These are phyloP conservation scores for Medakamo hakoo DNA, from an alignment of 139 green algal genomes.

Conservation along the genomic window DNA sequence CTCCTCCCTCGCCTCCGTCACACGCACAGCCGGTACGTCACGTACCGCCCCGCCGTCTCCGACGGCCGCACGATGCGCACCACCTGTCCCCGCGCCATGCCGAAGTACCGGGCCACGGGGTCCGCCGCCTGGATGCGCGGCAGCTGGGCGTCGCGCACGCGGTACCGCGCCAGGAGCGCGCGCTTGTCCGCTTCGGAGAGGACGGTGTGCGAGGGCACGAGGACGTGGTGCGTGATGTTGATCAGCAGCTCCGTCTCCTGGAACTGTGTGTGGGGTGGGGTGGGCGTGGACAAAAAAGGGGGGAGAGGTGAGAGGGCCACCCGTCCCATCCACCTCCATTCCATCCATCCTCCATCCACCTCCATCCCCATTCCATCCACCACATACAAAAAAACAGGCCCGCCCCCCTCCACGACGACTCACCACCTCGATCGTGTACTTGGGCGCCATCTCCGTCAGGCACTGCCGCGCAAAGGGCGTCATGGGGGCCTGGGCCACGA, in stretches of 20 bases:
- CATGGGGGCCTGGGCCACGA: slow-evolving; percentile 58
- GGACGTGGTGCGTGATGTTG: slow-evolving; percentile 90
- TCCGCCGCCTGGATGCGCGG: slow-evolving; percentile 79
- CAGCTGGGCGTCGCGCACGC: slow-evolving; percentile 74
- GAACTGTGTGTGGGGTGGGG: slow-evolving; percentile 27
- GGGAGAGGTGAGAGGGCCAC: too few relatives aligned
- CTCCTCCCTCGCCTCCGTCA: slow-evolving; percentile 8
- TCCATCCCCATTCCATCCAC: background rate
- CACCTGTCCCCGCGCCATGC: slow-evolving; percentile 76
- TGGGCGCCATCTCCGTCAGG: slow-evolving; percentile 45
- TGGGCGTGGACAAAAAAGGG: background rate
- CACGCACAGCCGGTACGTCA: slow-evolving; percentile 79
- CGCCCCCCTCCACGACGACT: background rate
- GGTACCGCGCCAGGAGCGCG: slow-evolving; percentile 73
- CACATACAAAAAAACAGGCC: background rate
- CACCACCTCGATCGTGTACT: slow-evolving; percentile 71
- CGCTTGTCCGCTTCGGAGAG: slow-evolving; percentile 75
- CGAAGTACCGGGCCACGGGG: slow-evolving; percentile 86
- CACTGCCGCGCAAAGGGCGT: slow-evolving; percentile 60
- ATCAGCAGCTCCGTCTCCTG: slow-evolving; percentile 83
- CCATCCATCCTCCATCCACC: background rate
- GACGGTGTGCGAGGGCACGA: slow-evolving; percentile 81
- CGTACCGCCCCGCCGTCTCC: slow-evolving; percentile 88
- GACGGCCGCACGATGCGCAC: slow-evolving; percentile 81
- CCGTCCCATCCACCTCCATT: background rate